A percentile compares a stretch with the other conserved stretches of the same genome.
Evolutionary conservation across 352 stramenopile species (phyloP).

Genomic region (Pythium graminicola): DNA sequence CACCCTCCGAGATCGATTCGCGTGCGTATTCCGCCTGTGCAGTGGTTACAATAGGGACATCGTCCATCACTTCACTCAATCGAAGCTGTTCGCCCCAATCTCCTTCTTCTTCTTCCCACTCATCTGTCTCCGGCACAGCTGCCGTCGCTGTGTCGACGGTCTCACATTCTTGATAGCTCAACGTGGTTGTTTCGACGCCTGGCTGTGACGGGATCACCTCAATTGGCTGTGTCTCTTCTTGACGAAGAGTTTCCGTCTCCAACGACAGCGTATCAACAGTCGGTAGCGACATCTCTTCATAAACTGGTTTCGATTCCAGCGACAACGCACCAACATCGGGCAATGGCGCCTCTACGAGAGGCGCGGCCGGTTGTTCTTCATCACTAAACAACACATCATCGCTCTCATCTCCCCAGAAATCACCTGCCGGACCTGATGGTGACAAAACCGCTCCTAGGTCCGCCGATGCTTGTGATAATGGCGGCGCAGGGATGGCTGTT

Average conservation of each 20-base stretch:
- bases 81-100: background rate
- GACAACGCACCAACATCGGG: constrained; percentile 9
- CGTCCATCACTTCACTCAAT: constrained; percentile 5
- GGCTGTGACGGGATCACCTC: too few relatives aligned
- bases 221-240: too few relatives aligned
- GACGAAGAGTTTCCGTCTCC: too few relatives aligned
- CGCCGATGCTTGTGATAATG: constrained; percentile 3
- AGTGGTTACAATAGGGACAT: background rate
- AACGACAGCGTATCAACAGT: too few relatives aligned
- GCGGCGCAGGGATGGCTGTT: background rate
- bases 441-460: constrained; percentile 24
- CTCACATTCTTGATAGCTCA: constrained; percentile 10
- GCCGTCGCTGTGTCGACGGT: background rate
- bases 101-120: constrained; percentile 13
- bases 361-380: constrained; percentile 42
- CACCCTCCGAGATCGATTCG: background rate
- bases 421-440: constrained; percentile 25
- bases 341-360: constrained; percentile 11
- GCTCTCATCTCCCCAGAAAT: constrained; percentile 59
- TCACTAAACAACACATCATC: constrained; percentile 56
- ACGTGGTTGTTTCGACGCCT: background rate
- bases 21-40: background rate
- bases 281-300: too few relatives aligned
- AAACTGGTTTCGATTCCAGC: background rate
- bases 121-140: background rate